phyloP scores from a whole-genome alignment of 2,329 filamentous ascomycete species.

The Colletotrichum zoysiae region DNA sequence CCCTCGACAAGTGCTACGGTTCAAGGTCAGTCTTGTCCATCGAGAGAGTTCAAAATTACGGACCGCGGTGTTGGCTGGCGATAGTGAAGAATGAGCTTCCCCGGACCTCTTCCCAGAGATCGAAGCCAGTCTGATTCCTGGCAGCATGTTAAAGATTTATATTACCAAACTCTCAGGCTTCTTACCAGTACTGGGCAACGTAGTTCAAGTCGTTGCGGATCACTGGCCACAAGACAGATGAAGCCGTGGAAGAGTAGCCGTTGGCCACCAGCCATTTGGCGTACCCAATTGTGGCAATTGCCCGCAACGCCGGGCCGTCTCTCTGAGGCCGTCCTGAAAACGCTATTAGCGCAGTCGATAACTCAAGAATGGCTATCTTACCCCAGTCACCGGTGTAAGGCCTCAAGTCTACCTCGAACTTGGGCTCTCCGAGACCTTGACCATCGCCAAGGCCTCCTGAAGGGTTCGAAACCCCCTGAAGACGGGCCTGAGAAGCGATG shows the following conservation, averaged over 20 bases:
- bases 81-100: conserved; percentile 86
- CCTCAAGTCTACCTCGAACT: conserved; percentile 75
- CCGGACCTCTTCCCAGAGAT: conserved; percentile 86
- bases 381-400: conserved; percentile 78
- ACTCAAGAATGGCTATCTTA: conserved; percentile 32
- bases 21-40: conserved; percentile 3
- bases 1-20: conserved; percentile 73
- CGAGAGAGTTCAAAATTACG: conserved; percentile 49
- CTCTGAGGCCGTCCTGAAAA: conserved; percentile 76
- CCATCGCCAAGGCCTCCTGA: conserved; percentile 70
- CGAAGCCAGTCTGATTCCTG: conserved; percentile 73
- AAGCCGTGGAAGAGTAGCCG: conserved; percentile 70
- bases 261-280: conserved; percentile 78
- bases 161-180: neutral
- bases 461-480: conserved; percentile 77
- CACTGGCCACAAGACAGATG: conserved; percentile 76
- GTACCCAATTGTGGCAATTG: conserved; percentile 79
- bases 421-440: conserved; percentile 76
- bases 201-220: conserved; percentile 82
- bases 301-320: conserved; percentile 82
- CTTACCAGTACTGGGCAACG: conserved; percentile 77
- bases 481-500: conserved; percentile 73
- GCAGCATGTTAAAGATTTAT: conserved; percentile 15
- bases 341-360: conserved; percentile 13
- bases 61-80: conserved; percentile 74